phyloP scores from a whole-genome alignment of 176 grass and related monocot species.

The Triticum monococcum region DNA sequence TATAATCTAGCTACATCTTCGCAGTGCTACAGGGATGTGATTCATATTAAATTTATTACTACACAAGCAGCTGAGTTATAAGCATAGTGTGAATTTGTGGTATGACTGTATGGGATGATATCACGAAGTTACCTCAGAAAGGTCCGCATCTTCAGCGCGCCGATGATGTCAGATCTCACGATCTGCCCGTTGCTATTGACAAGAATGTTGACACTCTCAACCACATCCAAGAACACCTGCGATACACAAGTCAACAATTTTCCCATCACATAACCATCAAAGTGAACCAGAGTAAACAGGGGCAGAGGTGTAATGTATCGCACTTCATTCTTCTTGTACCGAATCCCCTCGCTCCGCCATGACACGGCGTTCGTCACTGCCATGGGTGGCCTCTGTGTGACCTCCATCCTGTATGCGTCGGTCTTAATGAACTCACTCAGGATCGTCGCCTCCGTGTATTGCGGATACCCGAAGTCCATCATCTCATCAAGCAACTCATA shows the following conservation, averaged over 20 bases:
- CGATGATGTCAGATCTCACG: conserved; percentile 73
- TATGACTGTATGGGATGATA: neutral
- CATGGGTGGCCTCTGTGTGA: conserved; percentile 75
- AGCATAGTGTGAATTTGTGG: neutral
- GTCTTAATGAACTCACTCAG: conserved; percentile 84
- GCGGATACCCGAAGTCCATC: conserved; percentile 84
- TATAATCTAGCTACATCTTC: neutral
- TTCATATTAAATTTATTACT: neutral
- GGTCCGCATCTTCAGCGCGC: conserved; percentile 76
- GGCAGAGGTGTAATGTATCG: neutral
- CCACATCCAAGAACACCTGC: conserved; percentile 79
- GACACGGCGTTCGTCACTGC: conserved; percentile 76
- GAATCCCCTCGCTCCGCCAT: conserved; percentile 78
- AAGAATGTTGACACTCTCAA: conserved; percentile 82
- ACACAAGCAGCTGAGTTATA: neutral
- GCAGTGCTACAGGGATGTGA: neutral
- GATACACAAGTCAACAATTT: neutral
- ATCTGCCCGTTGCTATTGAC: conserved; percentile 85
- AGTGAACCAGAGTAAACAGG: neutral
- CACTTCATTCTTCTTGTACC: conserved; percentile 90
- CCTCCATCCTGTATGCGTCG: conserved; percentile 76
- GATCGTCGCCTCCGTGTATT: conserved; percentile 72
- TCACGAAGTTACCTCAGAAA: conserved; percentile 55
- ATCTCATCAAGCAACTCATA: conserved; percentile 85
- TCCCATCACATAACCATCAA: neutral